These are phyloP conservation scores for Scenedesmus sp. DNA, from an alignment of 163 green algal species.

Conservation along the genomic window DNA sequence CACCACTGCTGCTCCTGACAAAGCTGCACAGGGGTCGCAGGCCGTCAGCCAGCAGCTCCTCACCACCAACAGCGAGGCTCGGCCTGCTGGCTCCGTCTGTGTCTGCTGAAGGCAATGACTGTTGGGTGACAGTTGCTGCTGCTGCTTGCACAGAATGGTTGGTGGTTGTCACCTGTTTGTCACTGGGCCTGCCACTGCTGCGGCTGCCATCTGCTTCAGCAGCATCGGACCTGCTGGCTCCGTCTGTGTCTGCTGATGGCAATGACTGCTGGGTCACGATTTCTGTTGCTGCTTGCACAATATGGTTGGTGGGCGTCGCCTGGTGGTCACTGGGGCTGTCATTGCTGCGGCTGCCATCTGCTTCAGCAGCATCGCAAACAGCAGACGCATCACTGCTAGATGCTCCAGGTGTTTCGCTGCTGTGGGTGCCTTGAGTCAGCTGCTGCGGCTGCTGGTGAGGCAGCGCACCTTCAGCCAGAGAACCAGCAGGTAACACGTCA, in stretches of 20 bases:
- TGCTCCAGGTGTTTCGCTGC: not conserved
- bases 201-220: not conserved
- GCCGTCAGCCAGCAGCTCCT: not conserved
- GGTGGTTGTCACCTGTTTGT: too few species aligned
- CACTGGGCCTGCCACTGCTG: not conserved
- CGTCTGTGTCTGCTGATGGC: constrained; percentile 6
- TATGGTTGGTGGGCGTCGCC: not conserved
- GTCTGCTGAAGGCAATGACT: not conserved
- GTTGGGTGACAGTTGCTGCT: not conserved
- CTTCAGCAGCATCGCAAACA: not conserved
- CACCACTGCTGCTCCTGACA: not conserved
- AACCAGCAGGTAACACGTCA: not conserved
- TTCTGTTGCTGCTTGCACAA: not conserved
- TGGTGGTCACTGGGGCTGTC: not conserved
- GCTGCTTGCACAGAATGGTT: not conserved
- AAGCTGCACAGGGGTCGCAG: constrained; percentile 13
- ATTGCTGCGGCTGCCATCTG: not conserved
- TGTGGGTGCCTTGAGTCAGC: not conserved
- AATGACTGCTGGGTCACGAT: not conserved
- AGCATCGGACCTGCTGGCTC: not conserved
- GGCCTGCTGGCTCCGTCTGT: not conserved
- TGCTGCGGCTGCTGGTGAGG: constrained; percentile 12
- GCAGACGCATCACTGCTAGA: not conserved
- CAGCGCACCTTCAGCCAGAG: not conserved
- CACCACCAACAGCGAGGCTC: not conserved